phyloP scores from a whole-genome alignment of 768 basidiomycete genomes.

The Tylopilus rubrobrunneus region DNA sequence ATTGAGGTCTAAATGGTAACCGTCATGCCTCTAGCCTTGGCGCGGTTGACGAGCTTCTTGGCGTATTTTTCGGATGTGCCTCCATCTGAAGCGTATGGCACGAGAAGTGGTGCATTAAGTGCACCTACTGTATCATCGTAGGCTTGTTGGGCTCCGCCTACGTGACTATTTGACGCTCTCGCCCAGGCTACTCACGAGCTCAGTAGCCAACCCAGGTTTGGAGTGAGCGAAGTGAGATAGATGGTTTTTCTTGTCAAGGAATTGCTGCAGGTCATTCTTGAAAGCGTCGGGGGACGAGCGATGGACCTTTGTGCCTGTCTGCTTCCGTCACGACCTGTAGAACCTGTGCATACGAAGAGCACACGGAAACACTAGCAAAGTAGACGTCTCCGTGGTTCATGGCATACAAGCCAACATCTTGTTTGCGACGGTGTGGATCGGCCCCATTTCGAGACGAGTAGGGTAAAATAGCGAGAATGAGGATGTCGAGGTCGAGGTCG shows the following conservation, averaged over 20 bases:
- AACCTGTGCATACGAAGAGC: conserved; percentile 93
- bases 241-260: conserved; percentile 96
- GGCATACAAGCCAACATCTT: conserved; percentile 95
- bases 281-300: conserved; percentile 82
- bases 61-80: conserved; percentile 96
- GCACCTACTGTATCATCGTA: conserved; percentile 80
- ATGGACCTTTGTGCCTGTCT: conserved; percentile 84
- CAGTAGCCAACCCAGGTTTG: conserved; percentile 73
- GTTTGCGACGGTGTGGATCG: conserved; percentile 79
- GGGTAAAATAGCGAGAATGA: conserved; percentile 89
- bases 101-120: conserved; percentile 84
- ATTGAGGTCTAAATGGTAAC: conserved; percentile 77
- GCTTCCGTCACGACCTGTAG: conserved; percentile 90
- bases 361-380: conserved; percentile 92
- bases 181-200: conserved; percentile 81
- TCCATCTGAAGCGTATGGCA: conserved; percentile 92
- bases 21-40: conserved; percentile 79
- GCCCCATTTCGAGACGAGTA: conserved; percentile 73
- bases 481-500: conserved; percentile 82
- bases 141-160: conserved; percentile 73
- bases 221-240: conserved; percentile 87
- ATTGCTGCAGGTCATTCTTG: conserved; percentile 89
- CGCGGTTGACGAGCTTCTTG: conserved; percentile 79
- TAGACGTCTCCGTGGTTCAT: conserved; percentile 98
- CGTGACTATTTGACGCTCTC: conserved; percentile 81